Base-by-base conservation (phyloP, 2,329 filamentous ascomycete genomes). In the Parasarocladium wereldwijsianum region DNA sequence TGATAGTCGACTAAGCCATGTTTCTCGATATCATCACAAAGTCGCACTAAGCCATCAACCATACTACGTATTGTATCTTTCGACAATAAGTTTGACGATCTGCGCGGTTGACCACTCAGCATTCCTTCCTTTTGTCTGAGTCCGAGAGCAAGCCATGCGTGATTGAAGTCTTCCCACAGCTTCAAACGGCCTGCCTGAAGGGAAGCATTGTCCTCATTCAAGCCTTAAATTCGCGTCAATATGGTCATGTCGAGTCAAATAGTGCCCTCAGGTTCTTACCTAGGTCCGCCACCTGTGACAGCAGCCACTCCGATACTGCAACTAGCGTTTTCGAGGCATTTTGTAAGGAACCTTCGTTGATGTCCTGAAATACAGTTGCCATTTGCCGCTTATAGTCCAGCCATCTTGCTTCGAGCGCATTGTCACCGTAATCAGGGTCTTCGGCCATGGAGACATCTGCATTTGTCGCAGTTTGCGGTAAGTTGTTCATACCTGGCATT, bases 1-100 rank as follows among this genome's bases (percentile, higher is more conserved):
- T 96, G 80, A 50, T 96, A 98, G 56, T 98, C 90, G 8, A 98
- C 84, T 27, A 98, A 60, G n/a, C 90, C 90, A 47, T 92, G 77
- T 40, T 79, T 76, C 52, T 96, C 87, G 37, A 96, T 70, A 29
- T 70, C 70, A 49, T 96, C 85, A 49, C 86, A 93, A 29, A 93
- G 62, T 29, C 75, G 69, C 33, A 93, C 68, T 17, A 98, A 55
- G 43, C 93, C 79, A 32, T 78, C 76, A 9, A 82, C 84, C 69
- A 96, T 76, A 40, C 74, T 76, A 43, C 81, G 73, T 28, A 96
- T 62, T 15, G 63, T 67, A 3, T 79, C 75, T 39, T 69, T 62
- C 18, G 69, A 67, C 42, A 96, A 66, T 9, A 90, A 51, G 31
- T 59, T 74, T 38, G 76, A 70, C 0, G 60, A 73, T 21, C 70